phyloP scores from a whole-genome alignment of 176 grass and related monocot genomes.

The Avena eriantha region DNA sequence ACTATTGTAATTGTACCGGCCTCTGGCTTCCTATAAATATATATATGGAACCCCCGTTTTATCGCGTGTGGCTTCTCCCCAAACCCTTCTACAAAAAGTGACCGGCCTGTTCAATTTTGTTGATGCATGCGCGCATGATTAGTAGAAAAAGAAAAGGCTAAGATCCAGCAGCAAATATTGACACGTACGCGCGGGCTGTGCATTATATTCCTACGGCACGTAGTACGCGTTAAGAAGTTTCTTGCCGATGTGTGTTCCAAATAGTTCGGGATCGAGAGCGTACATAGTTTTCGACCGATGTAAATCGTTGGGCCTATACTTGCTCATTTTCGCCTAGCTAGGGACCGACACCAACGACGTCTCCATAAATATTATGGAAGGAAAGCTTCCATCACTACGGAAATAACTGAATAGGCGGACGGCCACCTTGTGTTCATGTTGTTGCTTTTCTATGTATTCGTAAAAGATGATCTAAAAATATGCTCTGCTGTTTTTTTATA shows the following conservation, averaged over 20 bases:
- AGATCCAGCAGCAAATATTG: conserved; percentile 4
- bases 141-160: background rate
- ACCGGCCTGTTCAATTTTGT: background rate
- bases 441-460: no score
- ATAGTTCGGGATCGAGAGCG: background rate
- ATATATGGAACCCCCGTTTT: no score
- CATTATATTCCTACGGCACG: no score
- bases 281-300: background rate
- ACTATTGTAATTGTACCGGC: no score
- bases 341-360: background rate
- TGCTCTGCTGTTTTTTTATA: no score
- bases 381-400: background rate
- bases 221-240: background rate
- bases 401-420: no score
- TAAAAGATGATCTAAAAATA: no score
- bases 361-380: background rate
- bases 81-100: no score
- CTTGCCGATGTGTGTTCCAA: background rate
- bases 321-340: background rate
- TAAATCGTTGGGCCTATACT: background rate
- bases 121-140: background rate
- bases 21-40: no score
- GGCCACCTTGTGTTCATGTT: no score
- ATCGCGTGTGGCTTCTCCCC: no score
- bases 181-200: no score